Conservation (phyloP, 441 rosid species). For the Jatropha podagrica region DNA sequence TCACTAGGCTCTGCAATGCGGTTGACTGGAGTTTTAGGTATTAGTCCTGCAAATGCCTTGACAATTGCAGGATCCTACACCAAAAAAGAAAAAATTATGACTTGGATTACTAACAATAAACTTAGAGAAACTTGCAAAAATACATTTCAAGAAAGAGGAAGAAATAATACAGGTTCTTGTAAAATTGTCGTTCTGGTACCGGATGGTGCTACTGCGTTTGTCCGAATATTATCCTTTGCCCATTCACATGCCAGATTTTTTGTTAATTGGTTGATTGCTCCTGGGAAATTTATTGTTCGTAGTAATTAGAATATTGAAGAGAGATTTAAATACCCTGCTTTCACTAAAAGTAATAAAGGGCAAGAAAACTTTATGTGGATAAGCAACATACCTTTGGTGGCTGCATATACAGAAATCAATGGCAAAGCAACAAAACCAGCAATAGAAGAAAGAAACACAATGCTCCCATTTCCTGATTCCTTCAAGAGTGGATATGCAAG, state of each 20-base stretch:
- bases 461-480: slow-evolving; percentile 62
- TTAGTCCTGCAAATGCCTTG: slow-evolving; percentile 35
- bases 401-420: slow-evolving; percentile 54
- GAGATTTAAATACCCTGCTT: too few relatives aligned
- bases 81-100: not conserved
- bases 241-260: slow-evolving; percentile 82
- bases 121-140: too few relatives aligned
- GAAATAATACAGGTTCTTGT: slow-evolving; percentile 40
- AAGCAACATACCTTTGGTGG: slow-evolving; percentile 10
- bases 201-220: slow-evolving; percentile 70
- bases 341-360: too few relatives aligned
- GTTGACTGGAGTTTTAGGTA: slow-evolving; percentile 54
- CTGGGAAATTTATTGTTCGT: slow-evolving; percentile 25
- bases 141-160: too few relatives aligned
- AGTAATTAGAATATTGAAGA: too few relatives aligned
- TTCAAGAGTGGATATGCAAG: slow-evolving; percentile 38
- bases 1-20: slow-evolving; percentile 70
- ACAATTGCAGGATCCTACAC: not conserved
- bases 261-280: slow-evolving; percentile 77
- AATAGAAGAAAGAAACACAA: slow-evolving; percentile 73
- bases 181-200: slow-evolving; percentile 57
- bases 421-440: slow-evolving; percentile 41
- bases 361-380: too few relatives aligned
- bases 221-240: slow-evolving; percentile 83
- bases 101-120: too few relatives aligned